A percentile compares a stretch with the other conserved stretches of the same genome.
Conservation (phyloP, 148 eudicot genomes). For the Oxyria digyna region DNA sequence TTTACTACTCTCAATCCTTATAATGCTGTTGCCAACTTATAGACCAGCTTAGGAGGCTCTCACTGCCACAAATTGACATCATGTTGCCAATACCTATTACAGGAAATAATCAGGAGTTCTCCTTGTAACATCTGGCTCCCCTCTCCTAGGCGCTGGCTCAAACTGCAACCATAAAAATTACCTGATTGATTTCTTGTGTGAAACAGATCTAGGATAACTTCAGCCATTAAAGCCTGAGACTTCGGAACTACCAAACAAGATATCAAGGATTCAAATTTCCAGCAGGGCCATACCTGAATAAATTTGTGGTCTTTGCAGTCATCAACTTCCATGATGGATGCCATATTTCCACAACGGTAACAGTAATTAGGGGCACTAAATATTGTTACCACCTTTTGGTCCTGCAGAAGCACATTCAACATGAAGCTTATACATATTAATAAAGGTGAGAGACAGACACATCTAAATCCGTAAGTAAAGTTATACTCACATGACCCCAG, state of each 20-base stretch:
- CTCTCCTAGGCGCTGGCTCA: conserved; percentile 76
- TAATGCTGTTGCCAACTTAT: conserved; percentile 11
- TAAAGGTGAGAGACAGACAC: not conserved
- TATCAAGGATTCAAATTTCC: not conserved
- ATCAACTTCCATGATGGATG: conserved; percentile 91
- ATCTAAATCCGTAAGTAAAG: not conserved
- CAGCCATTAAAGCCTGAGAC: not conserved
- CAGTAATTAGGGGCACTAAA: conserved; percentile 98
- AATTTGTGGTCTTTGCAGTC: conserved; percentile 89
- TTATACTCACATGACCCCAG: conserved; percentile 80
- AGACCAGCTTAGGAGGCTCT: conserved; percentile 20
- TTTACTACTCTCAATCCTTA: conserved; percentile 7
- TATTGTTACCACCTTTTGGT: conserved; percentile 90
- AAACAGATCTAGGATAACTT: not conserved
- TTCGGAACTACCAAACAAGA: conserved; percentile 3
- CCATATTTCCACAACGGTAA: conserved; percentile 96
- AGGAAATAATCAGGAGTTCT: conserved; percentile 71
- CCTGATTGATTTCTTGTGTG: not conserved
- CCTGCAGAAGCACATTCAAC: conserved; percentile 31
- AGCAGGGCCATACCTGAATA: conserved; percentile 50
- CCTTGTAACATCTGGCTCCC: conserved; percentile 63
- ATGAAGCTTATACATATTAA: not conserved
- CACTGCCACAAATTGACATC: conserved; percentile 16
- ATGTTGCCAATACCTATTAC: conserved; percentile 15
- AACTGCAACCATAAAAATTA: conserved; percentile 29